Evolutionary conservation across 1,139 yeast species (phyloP).

Genomic region (Pneumocystis murina): DNA sequence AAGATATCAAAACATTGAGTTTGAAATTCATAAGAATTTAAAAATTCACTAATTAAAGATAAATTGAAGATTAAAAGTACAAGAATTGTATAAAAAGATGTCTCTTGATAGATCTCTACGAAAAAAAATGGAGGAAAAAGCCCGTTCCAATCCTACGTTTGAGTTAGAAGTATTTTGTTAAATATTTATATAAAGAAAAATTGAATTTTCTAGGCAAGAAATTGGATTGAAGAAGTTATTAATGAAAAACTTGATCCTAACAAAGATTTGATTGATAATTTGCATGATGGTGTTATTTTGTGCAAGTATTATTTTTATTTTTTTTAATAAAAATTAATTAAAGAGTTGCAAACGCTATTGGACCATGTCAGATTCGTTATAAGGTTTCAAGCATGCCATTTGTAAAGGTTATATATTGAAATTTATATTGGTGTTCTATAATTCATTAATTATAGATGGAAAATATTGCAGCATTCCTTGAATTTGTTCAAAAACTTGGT

Average conservation of each 20-base stretch:
- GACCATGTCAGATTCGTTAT: slow-evolving; percentile 27
- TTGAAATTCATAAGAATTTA: not conserved
- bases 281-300: slow-evolving; percentile 53
- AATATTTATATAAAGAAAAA: not conserved
- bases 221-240: slow-evolving; percentile 20
- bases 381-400: slow-evolving; percentile 67
- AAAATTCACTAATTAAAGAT: not conserved
- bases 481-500: slow-evolving; percentile 42
- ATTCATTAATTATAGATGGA: slow-evolving; percentile 41
- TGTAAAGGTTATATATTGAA: slow-evolving; percentile 27
- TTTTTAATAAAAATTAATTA: not conserved
- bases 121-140: not conserved
- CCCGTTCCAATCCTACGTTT: not conserved
- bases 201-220: not conserved
- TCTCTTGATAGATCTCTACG: not conserved
- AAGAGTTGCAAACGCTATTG: slow-evolving; percentile 2
- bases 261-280: slow-evolving; percentile 32
- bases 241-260: slow-evolving; percentile 15
- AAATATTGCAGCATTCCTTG: slow-evolving; percentile 58
- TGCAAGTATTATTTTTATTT: slow-evolving; percentile 17
- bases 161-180: not conserved
- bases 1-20: not conserved
- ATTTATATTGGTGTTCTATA: not conserved
- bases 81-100: not conserved
- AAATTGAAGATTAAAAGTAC: not conserved